Evolutionary conservation across 768 basidiomycete genomes (phyloP).

Genomic region (Clavulina sp.): DNA sequence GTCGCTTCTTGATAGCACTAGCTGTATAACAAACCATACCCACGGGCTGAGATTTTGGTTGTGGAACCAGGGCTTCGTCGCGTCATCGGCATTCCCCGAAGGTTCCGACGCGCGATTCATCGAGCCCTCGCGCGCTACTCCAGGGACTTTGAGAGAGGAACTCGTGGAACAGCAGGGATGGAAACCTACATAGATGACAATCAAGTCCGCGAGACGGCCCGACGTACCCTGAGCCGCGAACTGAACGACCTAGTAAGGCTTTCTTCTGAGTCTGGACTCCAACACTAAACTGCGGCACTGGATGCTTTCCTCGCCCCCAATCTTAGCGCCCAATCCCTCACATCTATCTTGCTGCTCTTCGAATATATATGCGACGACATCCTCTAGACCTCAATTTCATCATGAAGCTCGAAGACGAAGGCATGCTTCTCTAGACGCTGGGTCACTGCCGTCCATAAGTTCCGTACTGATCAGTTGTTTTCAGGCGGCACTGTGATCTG

Average conservation of each 20-base stretch:
- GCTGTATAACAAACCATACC: too few relatives aligned
- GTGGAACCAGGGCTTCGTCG: too few relatives aligned
- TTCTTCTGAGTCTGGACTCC: too few relatives aligned
- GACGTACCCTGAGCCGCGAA: background rate
- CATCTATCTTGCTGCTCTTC: background rate
- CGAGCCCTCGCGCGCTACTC: too few relatives aligned
- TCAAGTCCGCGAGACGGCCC: background rate
- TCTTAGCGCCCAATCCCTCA: background rate
- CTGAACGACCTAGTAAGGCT: background rate
- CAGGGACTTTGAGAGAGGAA: too few relatives aligned
- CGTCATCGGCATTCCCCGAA: too few relatives aligned
- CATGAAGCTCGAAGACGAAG: background rate
- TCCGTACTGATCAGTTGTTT: background rate
- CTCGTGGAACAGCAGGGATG: too few relatives aligned
- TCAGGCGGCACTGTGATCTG: background rate
- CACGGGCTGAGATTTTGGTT: too few relatives aligned
- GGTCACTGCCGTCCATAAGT: background rate
- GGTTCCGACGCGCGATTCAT: too few relatives aligned
- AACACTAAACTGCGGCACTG: background rate
- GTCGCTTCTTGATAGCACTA: too few relatives aligned
- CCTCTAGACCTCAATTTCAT: background rate
- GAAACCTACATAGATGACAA: background rate
- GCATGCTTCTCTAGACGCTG: background rate
- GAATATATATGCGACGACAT: background rate
- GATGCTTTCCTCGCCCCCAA: background rate